Evolutionary conservation across 257 asterid genomes (phyloP).

Genomic region (Leptodermis oblonga): DNA sequence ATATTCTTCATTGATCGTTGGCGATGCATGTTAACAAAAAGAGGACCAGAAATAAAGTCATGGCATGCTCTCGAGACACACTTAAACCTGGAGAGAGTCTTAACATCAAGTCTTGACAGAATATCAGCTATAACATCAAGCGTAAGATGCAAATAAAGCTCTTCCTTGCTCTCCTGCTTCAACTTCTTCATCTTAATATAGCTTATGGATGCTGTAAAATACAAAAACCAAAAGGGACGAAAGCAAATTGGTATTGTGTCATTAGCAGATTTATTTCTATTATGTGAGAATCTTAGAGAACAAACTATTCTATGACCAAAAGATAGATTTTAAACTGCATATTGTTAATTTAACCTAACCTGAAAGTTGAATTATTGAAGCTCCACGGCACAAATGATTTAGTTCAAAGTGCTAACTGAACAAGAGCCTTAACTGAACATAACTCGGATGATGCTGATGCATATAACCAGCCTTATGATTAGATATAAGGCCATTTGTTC

Average conservation of each 20-base stretch:
- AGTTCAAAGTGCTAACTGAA: too few relatives aligned
- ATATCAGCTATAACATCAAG: background rate
- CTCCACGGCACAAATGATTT: too few relatives aligned
- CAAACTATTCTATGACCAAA: background rate
- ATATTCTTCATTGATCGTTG: slow-evolving; percentile 4
- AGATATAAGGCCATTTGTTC: too few relatives aligned
- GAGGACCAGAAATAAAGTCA: background rate
- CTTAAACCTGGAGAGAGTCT: slow-evolving; percentile 3
- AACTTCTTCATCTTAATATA: background rate
- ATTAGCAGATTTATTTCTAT: too few relatives aligned
- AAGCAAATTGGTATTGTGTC: too few relatives aligned
- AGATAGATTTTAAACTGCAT: background rate
- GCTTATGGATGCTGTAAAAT: background rate
- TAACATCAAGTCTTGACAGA: background rate
- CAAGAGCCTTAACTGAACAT: too few relatives aligned
- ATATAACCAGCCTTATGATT: too few relatives aligned
- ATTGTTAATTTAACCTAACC: too few relatives aligned
- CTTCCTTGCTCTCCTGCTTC: background rate
- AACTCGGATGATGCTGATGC: too few relatives aligned
- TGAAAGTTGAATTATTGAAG: background rate
- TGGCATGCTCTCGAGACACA: background rate
- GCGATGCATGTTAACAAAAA: background rate
- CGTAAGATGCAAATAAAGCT: background rate
- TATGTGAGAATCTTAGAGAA: background rate
- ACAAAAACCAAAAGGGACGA: background rate